Evolutionary conservation across 2,329 filamentous ascomycete genomes (phyloP), one percentile per base, ranked within the genome.

Genomic region (Venturiaceae sp.): DNA sequence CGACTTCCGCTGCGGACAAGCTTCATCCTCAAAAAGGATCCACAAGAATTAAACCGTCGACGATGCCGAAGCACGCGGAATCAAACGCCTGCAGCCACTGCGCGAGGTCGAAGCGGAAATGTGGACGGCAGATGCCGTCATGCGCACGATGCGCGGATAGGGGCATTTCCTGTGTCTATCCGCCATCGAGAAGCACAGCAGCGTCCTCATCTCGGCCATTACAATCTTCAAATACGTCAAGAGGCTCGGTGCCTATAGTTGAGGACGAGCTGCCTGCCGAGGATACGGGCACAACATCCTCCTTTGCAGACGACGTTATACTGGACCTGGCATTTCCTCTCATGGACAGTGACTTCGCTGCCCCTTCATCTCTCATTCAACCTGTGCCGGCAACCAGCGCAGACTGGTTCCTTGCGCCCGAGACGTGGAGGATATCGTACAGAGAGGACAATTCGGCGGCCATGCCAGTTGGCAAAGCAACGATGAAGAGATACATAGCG

Each of bases 401-500:
- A 11, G 11, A 39, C 36, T 39, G 36, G 36, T 39, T 39, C n/a
- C 36, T 39, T 39, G 36, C 36, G 36, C 36, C 36, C 11, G 36
- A 39, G n/a, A 39, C 36, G n/a, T 39, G 36, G 36, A 11, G 11
- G 11, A 39, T 39, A 11, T 11, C 36, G 36, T n/a, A n/a, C n/a
- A n/a, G 11, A 11, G 36, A 11, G 36, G 36, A 39, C 36, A 11
- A 11, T 11, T 11, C 36, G 11, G 36, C n/a, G 36, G 36, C 11
- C n/a, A n/a, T n/a, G n/a, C 11, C 11, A 39, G 11, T n/a, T 11
- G n/a, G 36, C 36, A n/a, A 39, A 39, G 11, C 26, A 53, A 16
- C 21, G 28, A 23, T 52, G 44, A 60, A 60, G 23, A 52, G 52
- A 5, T 60, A 55, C 32, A 56, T 65, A 21, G 32, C 33, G 13